Conservation (phyloP, 2,329 filamentous ascomycete genomes). For the Rugonectria rugulosa region DNA sequence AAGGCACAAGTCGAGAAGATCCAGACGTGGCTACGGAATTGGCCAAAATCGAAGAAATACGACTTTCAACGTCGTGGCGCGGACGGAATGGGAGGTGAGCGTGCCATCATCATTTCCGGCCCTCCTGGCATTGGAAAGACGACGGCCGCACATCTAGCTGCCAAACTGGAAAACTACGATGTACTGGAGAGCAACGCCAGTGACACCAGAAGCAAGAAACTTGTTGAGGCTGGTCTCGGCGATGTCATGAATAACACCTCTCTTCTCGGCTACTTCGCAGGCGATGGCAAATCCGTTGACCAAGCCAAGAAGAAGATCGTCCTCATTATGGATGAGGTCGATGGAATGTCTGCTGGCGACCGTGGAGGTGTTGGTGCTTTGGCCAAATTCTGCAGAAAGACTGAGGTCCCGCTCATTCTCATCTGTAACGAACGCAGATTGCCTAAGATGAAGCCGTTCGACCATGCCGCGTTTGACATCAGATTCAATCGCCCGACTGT, state of each 20-base stretch:
- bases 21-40: slow-evolving; percentile 84
- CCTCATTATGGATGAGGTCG: slow-evolving; percentile 98
- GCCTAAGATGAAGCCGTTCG: slow-evolving; percentile 99
- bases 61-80: slow-evolving; percentile 83
- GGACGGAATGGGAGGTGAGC: slow-evolving; percentile 82
- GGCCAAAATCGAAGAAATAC: slow-evolving; percentile 79
- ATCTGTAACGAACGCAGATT: slow-evolving; percentile 95
- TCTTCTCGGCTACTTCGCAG: slow-evolving; percentile 87
- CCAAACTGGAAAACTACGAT: slow-evolving; percentile 92
- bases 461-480: slow-evolving; percentile 83
- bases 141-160: slow-evolving; percentile 92
- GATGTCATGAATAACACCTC: slow-evolving; percentile 95
- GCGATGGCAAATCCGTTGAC: slow-evolving; percentile 82
- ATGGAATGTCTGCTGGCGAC: slow-evolving; percentile 98
- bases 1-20: slow-evolving; percentile 90
- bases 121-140: slow-evolving; percentile 98
- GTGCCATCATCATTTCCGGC: slow-evolving; percentile 94
- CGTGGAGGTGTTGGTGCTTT: slow-evolving; percentile 94
- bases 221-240: slow-evolving; percentile 87
- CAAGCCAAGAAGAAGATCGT: slow-evolving; percentile 89
- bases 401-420: slow-evolving; percentile 90
- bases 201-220: slow-evolving; percentile 93
- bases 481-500: slow-evolving; percentile 89
- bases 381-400: slow-evolving; percentile 94
- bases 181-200: slow-evolving; percentile 95